phyloP scores from a whole-genome alignment of 768 basidiomycete species.

The Mycena venus region DNA sequence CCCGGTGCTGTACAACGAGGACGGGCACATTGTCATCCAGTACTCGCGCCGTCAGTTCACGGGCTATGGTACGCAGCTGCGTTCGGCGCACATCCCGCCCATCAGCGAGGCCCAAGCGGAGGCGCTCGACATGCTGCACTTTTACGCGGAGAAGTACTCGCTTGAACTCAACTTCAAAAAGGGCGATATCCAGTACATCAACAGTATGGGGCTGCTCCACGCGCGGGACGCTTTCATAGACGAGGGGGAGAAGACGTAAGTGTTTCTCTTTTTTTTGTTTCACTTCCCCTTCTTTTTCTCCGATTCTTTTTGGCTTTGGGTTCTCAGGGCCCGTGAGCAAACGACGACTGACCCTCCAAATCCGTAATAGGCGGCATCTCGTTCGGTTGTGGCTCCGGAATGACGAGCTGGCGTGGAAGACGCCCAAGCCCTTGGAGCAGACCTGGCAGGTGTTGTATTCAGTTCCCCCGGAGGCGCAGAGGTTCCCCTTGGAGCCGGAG shows the following conservation, averaged over 20 bases:
- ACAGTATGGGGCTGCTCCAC: slow-evolving; percentile 59
- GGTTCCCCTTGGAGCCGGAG: slow-evolving; percentile 59
- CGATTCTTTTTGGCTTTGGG: neutral
- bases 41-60: slow-evolving; percentile 62
- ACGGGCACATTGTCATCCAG: slow-evolving; percentile 57
- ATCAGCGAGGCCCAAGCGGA: slow-evolving; percentile 65
- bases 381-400: slow-evolving; percentile 62
- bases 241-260: slow-evolving; percentile 56
- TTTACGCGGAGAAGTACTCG: slow-evolving; percentile 57
- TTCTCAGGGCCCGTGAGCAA: slow-evolving; percentile 15
- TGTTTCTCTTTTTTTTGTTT: neutral
- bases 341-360: neutral
- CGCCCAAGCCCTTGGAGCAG: slow-evolving; percentile 52
- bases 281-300: neutral
- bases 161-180: slow-evolving; percentile 61
- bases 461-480: slow-evolving; percentile 54
- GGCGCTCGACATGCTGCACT: slow-evolving; percentile 60
- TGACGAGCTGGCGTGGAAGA: slow-evolving; percentile 60
- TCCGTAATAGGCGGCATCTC: slow-evolving; percentile 54
- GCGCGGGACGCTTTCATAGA: slow-evolving; percentile 60
- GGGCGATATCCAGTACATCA: slow-evolving; percentile 65
- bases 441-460: slow-evolving; percentile 57
- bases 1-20: slow-evolving; percentile 56
- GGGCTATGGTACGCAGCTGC: slow-evolving; percentile 52
- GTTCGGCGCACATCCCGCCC: slow-evolving; percentile 56